Percentiles rank a stretch among this genome's conserved stretches.
These are phyloP conservation scores for Cyanidiococcus yangmingshanensis DNA, from an alignment of 23 red algal genomes.

Conservation along the genomic window DNA sequence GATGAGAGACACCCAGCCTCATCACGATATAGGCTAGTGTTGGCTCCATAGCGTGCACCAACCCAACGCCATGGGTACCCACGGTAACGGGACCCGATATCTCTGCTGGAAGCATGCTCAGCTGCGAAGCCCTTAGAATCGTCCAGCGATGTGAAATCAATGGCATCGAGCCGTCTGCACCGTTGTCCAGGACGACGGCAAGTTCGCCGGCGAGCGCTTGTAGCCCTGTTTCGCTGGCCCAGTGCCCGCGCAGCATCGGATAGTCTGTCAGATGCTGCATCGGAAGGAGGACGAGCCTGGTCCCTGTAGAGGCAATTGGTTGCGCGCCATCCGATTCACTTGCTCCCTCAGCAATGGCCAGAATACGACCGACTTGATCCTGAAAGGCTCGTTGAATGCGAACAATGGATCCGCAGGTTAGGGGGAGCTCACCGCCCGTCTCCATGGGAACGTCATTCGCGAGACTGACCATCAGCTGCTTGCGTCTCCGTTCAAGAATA, in stretches of 20 bases:
- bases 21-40: background rate
- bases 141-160: background rate
- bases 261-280: conserved; percentile 2
- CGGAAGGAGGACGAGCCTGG: background rate
- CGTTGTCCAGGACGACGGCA: background rate
- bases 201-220: background rate
- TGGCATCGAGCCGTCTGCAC: background rate
- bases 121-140: background rate
- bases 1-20: background rate
- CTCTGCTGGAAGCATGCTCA: background rate
- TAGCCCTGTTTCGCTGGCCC: background rate
- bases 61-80: background rate
- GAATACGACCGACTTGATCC: background rate
- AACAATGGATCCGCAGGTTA: background rate
- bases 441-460: background rate
- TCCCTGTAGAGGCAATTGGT: background rate
- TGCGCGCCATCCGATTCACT: background rate
- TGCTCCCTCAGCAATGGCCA: background rate
- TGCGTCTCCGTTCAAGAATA: background rate
- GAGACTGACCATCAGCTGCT: background rate
- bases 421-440: background rate
- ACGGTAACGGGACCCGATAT: background rate
- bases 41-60: background rate
- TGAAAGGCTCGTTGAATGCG: background rate
- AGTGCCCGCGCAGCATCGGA: background rate